Percentiles rank a stretch among this genome's conserved stretches.
Evolutionary conservation across 164 flowering plant species (phyloP).

Genomic region (Protea cynaroides): DNA sequence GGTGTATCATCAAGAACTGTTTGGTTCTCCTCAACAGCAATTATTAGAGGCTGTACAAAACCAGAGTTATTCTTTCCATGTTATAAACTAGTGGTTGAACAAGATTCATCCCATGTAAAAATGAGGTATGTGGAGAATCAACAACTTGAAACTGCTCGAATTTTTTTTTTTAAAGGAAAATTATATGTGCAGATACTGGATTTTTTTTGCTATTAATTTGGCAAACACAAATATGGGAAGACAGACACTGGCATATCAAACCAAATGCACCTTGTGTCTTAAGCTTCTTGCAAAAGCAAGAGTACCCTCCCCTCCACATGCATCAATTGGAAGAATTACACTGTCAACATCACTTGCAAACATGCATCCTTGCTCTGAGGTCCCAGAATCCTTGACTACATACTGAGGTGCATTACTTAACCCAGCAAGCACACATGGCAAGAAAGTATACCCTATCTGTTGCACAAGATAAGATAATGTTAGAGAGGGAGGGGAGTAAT

Average conservation of each 20-base stretch:
- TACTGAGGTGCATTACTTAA: constrained; percentile 82
- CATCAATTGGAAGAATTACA: constrained; percentile 63
- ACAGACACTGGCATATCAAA: no score
- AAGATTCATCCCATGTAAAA: background rate
- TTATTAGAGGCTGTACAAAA: constrained; percentile 59
- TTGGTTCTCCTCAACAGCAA: constrained; percentile 77
- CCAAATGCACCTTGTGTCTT: constrained; percentile 36
- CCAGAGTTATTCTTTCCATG: background rate
- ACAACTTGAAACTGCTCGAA: background rate
- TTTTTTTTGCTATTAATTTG: background rate
- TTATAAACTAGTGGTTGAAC: background rate
- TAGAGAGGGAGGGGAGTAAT: background rate
- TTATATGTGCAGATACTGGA: no score
- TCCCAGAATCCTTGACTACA: constrained; percentile 23
- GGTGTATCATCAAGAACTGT: constrained; percentile 79
- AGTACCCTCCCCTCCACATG: constrained; percentile 79
- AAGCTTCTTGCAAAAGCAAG: constrained; percentile 64
- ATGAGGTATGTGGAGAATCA: background rate
- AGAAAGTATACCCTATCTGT: constrained; percentile 83
- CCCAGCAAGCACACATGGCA: constrained; percentile 91
- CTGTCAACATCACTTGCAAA: constrained; percentile 69
- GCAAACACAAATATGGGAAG: background rate
- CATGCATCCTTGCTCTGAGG: constrained; percentile 36
- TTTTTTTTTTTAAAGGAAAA: no score
- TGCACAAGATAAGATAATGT: background rate